These are phyloP conservation scores for Globisporangium megalacanthum DNA, from an alignment of 352 stramenopile genomes.

Conservation along the genomic window DNA sequence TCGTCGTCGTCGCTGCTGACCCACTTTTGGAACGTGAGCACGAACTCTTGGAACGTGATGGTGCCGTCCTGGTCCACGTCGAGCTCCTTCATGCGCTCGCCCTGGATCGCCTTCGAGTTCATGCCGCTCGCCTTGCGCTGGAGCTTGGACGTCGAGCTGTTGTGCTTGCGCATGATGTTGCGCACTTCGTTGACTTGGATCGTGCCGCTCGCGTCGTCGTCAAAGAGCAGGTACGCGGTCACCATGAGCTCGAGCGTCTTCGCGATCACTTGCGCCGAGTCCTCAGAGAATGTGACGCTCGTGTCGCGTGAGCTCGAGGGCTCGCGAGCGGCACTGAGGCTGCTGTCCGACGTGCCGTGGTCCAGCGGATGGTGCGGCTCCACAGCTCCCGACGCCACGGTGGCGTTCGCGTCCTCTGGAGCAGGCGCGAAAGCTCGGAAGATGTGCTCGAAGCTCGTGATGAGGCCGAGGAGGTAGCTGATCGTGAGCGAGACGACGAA, in stretches of 20 bases:
- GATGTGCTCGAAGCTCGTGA: slow-evolving; percentile 65
- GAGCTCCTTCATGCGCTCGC: slow-evolving; percentile 84
- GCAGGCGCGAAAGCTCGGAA: slow-evolving; percentile 20
- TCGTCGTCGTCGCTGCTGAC: slow-evolving; percentile 58
- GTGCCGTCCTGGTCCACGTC: slow-evolving; percentile 84
- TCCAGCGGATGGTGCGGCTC: neutral
- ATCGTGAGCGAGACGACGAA: slow-evolving; percentile 84
- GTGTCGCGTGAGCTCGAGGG: slow-evolving; percentile 12
- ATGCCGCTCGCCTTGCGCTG: slow-evolving; percentile 50
- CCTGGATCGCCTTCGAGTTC: slow-evolving; percentile 51
- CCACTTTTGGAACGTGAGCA: slow-evolving; percentile 87
- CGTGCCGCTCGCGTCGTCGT: slow-evolving; percentile 75
- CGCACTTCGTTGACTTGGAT: slow-evolving; percentile 75
- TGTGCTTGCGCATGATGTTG: slow-evolving; percentile 55
- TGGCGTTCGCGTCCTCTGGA: slow-evolving; percentile 31
- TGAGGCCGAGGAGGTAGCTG: slow-evolving; percentile 73
- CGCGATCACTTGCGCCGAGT: slow-evolving; percentile 42
- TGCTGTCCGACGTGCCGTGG: neutral
- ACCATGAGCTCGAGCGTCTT: slow-evolving; percentile 82
- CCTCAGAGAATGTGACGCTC: slow-evolving; percentile 15
- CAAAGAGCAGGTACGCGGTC: slow-evolving; percentile 81
- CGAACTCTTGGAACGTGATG: slow-evolving; percentile 88
- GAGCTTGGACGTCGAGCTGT: slow-evolving; percentile 31
- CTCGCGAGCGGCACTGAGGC: slow-evolving; percentile 8
- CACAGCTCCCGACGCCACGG: neutral